These are phyloP conservation scores for Cucurbita ficifolia DNA, from an alignment of 306 rosid species.

Conservation along the genomic window DNA sequence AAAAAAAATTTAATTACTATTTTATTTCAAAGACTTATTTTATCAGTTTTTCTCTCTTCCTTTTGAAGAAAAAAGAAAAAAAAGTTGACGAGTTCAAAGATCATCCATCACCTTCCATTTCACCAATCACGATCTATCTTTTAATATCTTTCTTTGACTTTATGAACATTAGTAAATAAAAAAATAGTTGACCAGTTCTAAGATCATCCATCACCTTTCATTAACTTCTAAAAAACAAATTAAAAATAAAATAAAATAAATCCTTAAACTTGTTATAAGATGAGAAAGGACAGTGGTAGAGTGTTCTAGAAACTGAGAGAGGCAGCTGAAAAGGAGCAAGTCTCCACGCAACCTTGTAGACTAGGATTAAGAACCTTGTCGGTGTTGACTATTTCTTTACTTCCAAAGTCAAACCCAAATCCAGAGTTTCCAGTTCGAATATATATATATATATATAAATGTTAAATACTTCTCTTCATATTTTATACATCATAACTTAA, in stretches of 20 bases:
- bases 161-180: no score
- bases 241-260: no score
- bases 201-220: not conserved
- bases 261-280: not conserved
- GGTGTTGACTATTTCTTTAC: not conserved
- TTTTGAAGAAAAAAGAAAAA: not conserved
- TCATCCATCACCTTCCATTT: not conserved
- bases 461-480: not conserved
- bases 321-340: not conserved
- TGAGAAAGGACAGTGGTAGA: not conserved
- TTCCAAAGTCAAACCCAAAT: not conserved
- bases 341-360: not conserved
- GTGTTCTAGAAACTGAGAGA: not conserved
- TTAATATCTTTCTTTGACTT: no score
- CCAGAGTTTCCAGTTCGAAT: not conserved
- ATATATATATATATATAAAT: not conserved
- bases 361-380: not conserved
- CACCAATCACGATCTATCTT: no score
- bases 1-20: not conserved
- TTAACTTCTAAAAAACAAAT: not conserved
- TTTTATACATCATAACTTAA: not conserved
- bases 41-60: not conserved
- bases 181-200: not conserved
- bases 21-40: not conserved
- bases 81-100: not conserved